These are phyloP conservation scores for Fusarium sp. DNA, from an alignment of 2,329 filamentous ascomycete species.

Conservation along the genomic window DNA sequence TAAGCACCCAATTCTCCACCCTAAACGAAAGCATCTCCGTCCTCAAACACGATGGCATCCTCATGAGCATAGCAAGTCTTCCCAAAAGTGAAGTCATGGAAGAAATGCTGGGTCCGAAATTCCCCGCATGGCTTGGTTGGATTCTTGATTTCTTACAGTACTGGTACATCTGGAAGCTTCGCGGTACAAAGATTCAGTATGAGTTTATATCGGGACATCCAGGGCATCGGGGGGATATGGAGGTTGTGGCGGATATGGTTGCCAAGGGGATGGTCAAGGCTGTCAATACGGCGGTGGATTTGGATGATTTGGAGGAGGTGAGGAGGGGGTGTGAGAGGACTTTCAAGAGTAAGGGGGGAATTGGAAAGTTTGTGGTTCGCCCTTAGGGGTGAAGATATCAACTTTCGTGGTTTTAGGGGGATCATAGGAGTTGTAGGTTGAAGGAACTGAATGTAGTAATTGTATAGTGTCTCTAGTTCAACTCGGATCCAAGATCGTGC, in stretches of 20 bases:
- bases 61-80: conserved; percentile 56
- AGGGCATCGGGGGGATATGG: conserved; percentile 56
- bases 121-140: conserved; percentile 55
- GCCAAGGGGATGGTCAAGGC: conserved; percentile 57
- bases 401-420: not conserved
- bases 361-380: conserved; percentile 47
- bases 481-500: not conserved
- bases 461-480: not conserved
- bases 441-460: not conserved
- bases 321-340: conserved; percentile 56
- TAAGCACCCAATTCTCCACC: conserved; percentile 59
- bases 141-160: conserved; percentile 52
- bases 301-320: conserved; percentile 59
- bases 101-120: conserved; percentile 48
- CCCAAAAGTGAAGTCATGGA: conserved; percentile 49
- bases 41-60: conserved; percentile 53
- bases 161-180: conserved; percentile 56
- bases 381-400: conserved; percentile 1
- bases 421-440: not conserved
- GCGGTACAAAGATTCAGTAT: conserved; percentile 59
- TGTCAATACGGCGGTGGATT: conserved; percentile 55
- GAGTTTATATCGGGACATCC: conserved; percentile 60
- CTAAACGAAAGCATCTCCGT: conserved; percentile 55
- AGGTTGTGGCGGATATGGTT: conserved; percentile 55
- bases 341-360: conserved; percentile 40